phyloP scores from a whole-genome alignment of 2,329 filamentous ascomycete genomes.

The Knoxdaviesia proteae region DNA sequence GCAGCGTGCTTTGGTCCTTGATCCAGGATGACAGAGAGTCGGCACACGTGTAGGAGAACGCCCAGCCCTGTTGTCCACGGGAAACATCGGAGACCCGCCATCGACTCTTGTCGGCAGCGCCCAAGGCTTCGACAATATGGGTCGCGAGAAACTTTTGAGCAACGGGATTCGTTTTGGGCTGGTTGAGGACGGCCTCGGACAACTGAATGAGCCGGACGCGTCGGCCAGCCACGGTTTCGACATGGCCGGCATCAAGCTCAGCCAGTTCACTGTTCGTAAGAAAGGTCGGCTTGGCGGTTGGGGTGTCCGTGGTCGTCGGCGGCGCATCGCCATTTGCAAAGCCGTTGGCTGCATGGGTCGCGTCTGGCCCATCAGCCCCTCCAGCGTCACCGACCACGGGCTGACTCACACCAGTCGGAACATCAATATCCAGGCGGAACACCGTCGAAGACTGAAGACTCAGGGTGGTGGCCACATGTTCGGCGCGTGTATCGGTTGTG shows the following conservation, averaged over 20 bases:
- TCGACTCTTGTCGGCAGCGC: conserved; percentile 22
- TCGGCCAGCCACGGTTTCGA: no score
- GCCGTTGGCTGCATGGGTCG: conserved; percentile 7
- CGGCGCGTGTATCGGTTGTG: conserved; percentile 23
- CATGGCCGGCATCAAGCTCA: no score
- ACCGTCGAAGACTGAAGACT: no score
- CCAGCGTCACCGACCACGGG: no score
- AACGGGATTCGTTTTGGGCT: conserved; percentile 24
- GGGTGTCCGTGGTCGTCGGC: conserved; percentile 14
- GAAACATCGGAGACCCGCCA: conserved; percentile 27
- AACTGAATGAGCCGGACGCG: no score
- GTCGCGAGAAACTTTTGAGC: conserved; percentile 28
- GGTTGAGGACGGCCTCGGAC: conserved; percentile 23
- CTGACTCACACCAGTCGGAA: no score
- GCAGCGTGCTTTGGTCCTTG: conserved; percentile 8
- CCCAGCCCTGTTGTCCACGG: conserved; percentile 26
- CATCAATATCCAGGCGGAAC: no score
- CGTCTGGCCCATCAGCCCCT: no score
- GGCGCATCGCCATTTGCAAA: conserved; percentile 4
- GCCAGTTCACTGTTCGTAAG: no score
- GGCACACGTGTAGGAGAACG: conserved; percentile 30
- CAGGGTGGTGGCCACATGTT: conserved; percentile 25
- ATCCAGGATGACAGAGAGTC: conserved; percentile 30
- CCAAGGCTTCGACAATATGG: conserved; percentile 22
- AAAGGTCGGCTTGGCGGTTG: conserved; percentile 14